Conservation (phyloP, 306 rosid genomes). For the Cajanus cajan region DNA sequence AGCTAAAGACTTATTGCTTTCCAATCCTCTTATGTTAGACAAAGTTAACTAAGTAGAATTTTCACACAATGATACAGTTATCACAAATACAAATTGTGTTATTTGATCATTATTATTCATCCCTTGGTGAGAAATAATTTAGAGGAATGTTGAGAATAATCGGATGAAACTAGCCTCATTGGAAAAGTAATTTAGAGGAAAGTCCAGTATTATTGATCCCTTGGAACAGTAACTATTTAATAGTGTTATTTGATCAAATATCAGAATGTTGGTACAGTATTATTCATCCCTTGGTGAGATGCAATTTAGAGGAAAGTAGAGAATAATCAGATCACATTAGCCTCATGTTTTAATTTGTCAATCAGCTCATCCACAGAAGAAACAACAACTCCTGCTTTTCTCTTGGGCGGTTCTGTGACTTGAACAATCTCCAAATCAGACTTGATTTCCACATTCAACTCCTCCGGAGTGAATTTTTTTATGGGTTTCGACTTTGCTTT, state of each 20-base stretch:
- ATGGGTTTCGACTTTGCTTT: constrained; percentile 85
- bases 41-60: too few relatives aligned
- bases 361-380: constrained; percentile 90
- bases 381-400: constrained; percentile 78
- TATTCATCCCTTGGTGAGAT: constrained; percentile 18
- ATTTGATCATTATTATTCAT: constrained; percentile 12
- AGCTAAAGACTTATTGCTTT: not conserved
- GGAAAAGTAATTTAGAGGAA: too few relatives aligned
- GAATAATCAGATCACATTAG: constrained; percentile 60
- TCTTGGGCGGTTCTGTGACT: constrained; percentile 89
- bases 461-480: constrained; percentile 68
- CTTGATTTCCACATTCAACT: constrained; percentile 71
- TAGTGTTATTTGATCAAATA: constrained; percentile 10
- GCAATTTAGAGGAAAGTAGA: not conserved
- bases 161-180: constrained; percentile 74
- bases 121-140: constrained; percentile 17
- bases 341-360: constrained; percentile 84
- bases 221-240: not conserved
- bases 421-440: constrained; percentile 74
- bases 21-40: not conserved
- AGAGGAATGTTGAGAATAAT: constrained; percentile 4
- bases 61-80: not conserved
- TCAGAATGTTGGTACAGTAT: constrained; percentile 8
- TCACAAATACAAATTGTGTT: not conserved
- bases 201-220: too few relatives aligned